Base-by-base conservation (phyloP, 2,329 filamentous ascomycete species). In the Graphium sp. region DNA sequence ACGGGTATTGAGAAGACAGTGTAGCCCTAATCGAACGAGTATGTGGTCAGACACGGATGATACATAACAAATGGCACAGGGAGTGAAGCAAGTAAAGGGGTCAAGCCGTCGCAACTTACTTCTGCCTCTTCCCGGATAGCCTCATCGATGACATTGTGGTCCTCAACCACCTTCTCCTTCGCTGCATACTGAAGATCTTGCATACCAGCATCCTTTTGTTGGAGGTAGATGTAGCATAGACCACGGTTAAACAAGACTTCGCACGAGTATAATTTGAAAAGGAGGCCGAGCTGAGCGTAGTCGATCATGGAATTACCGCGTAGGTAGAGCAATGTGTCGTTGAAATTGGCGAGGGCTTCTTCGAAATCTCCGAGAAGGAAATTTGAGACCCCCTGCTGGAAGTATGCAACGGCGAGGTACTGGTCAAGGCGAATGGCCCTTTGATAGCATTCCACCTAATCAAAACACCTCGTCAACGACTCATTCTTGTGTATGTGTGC, bases 1-100 rank as follows among this genome's bases (percentile, higher is more conserved):
- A 95, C 85, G 1, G 89, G 89, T 30, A 95, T 95, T 0, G 85
- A 95, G 56, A 98, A 98, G 23, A 98, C 89, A 1, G 89, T 95
- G 47, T 98, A 98, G 26, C 87, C 89, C 80, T 92, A 35, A n/a
- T n/a, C n/a, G 3, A 20, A 31, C 10, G 18, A 28, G 9, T 17
- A 18, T 14, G 14, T 27, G 13, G 14, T 12, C 13, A 10, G 24
- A 9, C 11, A 18, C 16, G 18, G 17, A 9, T 9, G 23, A 22
- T 32, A 37, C 56, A 34, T 58, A 43, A 27, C 14, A 17, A 31
- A 19, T 4, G 9, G 12, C 11, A 3, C 6, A n/a, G 6, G 10
- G 4, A 14, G 19, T 2, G 13, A 10, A 12, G 20, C 12, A 22
- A 13, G 20, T 14, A 23, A 28, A 7, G 15, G 14, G 16, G 16